These are phyloP conservation scores for Gossypium davidsonii DNA, from an alignment of 441 rosid genomes.

Conservation along the genomic window DNA sequence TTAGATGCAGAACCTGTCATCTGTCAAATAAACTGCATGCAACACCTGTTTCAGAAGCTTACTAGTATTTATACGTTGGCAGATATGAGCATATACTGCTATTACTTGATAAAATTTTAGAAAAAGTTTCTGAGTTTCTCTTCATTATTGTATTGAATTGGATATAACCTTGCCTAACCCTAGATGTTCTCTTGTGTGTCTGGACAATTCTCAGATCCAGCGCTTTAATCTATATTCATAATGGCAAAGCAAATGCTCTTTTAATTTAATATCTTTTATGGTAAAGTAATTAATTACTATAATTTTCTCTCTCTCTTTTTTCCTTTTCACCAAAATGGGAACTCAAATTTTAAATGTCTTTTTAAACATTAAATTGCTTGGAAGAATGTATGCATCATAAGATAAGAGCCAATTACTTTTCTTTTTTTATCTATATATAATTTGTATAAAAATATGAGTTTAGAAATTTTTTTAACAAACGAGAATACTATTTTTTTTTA, in stretches of 20 bases:
- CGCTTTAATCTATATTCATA: not conserved
- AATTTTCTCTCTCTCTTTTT: not conserved
- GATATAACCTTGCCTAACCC: not conserved
- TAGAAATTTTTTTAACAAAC: too few species aligned
- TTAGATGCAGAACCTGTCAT: not conserved
- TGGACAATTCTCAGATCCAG: not conserved
- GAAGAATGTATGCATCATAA: too few species aligned
- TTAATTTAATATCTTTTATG: not conserved
- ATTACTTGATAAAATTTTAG: not conserved
- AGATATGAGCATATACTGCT: too few species aligned
- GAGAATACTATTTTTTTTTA: too few species aligned
- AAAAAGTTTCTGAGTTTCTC: not conserved
- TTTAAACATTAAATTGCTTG: too few species aligned
- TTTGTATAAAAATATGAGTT: too few species aligned
- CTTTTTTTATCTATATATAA: too few species aligned
- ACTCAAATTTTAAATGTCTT: not conserved
- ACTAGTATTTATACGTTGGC: too few species aligned
- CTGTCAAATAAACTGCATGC: not conserved
- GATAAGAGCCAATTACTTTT: too few species aligned
- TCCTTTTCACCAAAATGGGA: not conserved
- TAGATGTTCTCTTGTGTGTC: not conserved
- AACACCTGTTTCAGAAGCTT: not conserved
- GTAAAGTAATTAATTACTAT: not conserved
- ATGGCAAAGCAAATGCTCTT: not conserved
- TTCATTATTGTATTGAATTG: not conserved